These are phyloP conservation scores for Cladosporium halotolerans DNA, from an alignment of 2,329 filamentous ascomycete species.

Conservation along the genomic window DNA sequence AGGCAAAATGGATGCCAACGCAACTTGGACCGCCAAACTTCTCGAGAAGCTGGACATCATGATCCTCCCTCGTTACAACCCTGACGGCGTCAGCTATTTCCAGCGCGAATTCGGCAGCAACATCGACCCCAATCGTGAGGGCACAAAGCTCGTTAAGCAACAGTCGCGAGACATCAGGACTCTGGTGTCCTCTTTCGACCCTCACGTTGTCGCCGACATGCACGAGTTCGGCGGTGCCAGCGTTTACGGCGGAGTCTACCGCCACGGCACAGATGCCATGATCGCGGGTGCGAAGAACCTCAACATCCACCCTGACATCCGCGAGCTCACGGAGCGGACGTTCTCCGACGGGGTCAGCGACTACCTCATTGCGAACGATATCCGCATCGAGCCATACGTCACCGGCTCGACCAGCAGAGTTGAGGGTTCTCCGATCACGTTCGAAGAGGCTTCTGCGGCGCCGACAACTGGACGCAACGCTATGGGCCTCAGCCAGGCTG, in stretches of 20 bases:
- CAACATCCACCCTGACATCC: constrained; percentile 26
- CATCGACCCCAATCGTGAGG: constrained; percentile 18
- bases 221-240: constrained; percentile 30
- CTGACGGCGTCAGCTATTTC: constrained; percentile 20
- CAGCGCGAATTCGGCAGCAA: constrained; percentile 20
- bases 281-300: constrained; percentile 23
- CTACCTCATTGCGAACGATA: constrained; percentile 21
- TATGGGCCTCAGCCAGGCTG: constrained; percentile 31
- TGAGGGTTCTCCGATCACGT: background rate
- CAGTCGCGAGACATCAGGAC: constrained; percentile 28
- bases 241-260: constrained; percentile 22
- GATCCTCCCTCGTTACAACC: constrained; percentile 17
- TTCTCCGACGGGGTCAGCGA: constrained; percentile 26
- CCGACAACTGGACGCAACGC: constrained; percentile 33
- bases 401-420: constrained; percentile 20
- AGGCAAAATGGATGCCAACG: constrained; percentile 27
- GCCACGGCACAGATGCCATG: constrained; percentile 29
- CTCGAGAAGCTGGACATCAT: constrained; percentile 22
- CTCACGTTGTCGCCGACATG: constrained; percentile 30
- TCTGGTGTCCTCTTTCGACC: constrained; percentile 26
- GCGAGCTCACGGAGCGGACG: constrained; percentile 25
- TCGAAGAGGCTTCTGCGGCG: constrained; percentile 4
- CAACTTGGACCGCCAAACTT: constrained; percentile 4
- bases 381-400: constrained; percentile 32
- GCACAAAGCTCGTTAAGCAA: constrained; percentile 26